Evolutionary conservation across 176 grass and related monocot species (phyloP), one percentile per base, ranked within the genome.

Genomic region (Metroxylon sagu): DNA sequence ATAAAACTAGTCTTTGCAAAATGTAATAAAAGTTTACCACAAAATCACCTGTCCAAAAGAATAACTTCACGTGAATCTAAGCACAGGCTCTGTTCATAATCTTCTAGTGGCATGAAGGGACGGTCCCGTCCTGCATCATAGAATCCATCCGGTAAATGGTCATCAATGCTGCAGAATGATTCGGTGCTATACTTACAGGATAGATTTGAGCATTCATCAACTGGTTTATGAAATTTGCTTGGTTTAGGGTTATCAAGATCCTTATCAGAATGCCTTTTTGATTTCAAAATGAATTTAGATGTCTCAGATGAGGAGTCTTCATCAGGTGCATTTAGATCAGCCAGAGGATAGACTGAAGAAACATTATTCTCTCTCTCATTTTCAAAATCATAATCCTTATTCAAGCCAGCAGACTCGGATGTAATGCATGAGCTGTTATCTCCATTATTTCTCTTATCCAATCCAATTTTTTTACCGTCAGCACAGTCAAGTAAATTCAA

Each of bases 231-330:
- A 58, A 79, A 89, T 85, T 98, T 98, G 65, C 81, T 92, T 49
- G 93, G 93, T 60, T 98, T 98, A 59, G 93, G 87, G 72, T 92
- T 98, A 50, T 74, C 77, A 12, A 66, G 78, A 60, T 98, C 93
- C 76, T 79, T 78, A 77, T 98, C 93, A 76, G 93, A 88, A 76
- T 98, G 87, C 27, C 93, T 88, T 79, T 98, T 98, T 31, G 93
- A 88, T 73, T 85, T 88, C 26, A 59, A 73, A 39, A 74, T 77
- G 35, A 64, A 78, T 59, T 90, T 98, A 57, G 81, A 70, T 56
- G 48, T 15, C 29, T 73, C 79, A 29, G 55, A 65, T 64, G 57
- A 67, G n/a, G 52, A 27, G 27, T 64, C 65, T 7, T 82, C 75
- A 58, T 76, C 64, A 59, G 59, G 43, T 56, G 54, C 57, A 57